phyloP scores from a whole-genome alignment of 495 filamentous ascomycete genomes.

The Tuber umbilicatum region DNA sequence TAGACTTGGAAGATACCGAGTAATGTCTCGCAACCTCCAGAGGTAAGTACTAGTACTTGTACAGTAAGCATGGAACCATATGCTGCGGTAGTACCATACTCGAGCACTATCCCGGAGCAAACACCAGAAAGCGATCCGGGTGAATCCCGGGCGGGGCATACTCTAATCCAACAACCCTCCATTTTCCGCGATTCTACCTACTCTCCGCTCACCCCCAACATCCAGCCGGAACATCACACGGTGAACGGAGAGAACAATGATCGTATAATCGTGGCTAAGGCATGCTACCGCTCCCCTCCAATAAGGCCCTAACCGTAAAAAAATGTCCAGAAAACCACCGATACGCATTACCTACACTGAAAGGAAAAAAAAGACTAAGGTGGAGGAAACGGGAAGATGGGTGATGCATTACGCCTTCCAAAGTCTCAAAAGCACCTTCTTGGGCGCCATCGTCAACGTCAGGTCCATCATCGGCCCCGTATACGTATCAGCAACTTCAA shows the following conservation, averaged over 20 bases:
- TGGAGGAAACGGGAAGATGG: background rate
- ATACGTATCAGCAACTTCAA: conserved; percentile 42
- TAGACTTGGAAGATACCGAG: background rate
- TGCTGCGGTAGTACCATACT: too few species aligned
- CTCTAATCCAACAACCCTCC: background rate
- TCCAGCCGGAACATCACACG: background rate
- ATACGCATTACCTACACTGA: background rate
- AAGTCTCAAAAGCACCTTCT: conserved; percentile 13
- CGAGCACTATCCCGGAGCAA: background rate
- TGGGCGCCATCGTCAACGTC: conserved; percentile 40
- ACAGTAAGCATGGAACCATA: too few species aligned
- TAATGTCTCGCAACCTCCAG: background rate
- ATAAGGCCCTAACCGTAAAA: background rate
- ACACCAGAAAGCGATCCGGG: background rate
- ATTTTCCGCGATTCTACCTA: background rate
- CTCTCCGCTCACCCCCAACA: background rate
- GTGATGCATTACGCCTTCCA: background rate
- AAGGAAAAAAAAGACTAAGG: background rate
- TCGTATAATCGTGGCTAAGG: background rate
- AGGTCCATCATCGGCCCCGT: conserved; percentile 32
- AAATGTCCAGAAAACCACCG: background rate
- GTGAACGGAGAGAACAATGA: background rate
- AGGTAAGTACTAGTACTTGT: too few species aligned
- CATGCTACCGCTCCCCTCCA: background rate
- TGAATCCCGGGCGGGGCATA: background rate